A percentile compares a stretch with the other conserved stretches of the same genome.
phyloP scores from a whole-genome alignment of 2,329 filamentous ascomycete genomes.

The Fusarium sambucinum region DNA sequence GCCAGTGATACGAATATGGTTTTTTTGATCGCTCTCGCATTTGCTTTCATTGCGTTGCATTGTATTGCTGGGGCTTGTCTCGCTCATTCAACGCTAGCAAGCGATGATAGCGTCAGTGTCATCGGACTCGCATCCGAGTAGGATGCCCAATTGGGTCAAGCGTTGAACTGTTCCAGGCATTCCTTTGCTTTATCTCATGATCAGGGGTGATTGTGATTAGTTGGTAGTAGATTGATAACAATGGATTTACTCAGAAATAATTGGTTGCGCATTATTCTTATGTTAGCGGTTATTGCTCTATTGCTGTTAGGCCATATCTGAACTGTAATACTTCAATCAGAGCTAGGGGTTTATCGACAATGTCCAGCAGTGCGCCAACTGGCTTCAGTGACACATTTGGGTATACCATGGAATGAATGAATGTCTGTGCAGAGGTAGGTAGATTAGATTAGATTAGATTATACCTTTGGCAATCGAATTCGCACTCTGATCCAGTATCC shows the following conservation, averaged over 20 bases:
- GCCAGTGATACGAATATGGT: not conserved
- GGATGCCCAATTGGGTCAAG: slow-evolving; percentile 3
- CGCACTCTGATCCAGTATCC: not conserved
- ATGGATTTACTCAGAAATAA: not conserved
- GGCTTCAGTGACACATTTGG: too few relatives aligned
- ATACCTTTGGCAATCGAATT: not conserved
- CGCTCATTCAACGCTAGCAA: not conserved
- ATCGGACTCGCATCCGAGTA: slow-evolving; percentile 20
- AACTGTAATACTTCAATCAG: not conserved
- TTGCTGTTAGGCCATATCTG: not conserved
- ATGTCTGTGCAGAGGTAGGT: too few relatives aligned
- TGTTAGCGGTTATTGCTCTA: not conserved
- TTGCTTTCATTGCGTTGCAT: slow-evolving; percentile 1
- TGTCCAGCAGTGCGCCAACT: too few relatives aligned
- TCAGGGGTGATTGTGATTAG: too few relatives aligned
- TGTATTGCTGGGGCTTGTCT: not conserved
- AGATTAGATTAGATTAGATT: not conserved
- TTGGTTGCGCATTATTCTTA: not conserved
- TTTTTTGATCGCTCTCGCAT: not conserved
- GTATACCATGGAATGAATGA: too few relatives aligned
- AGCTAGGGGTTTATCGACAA: too few relatives aligned
- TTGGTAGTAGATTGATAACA: not conserved
- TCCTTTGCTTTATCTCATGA: not conserved
- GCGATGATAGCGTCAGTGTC: not conserved
- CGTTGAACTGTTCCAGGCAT: not conserved